A percentile compares a stretch with the other conserved stretches of the same genome.
phyloP scores from a whole-genome alignment of 1,139 yeast species.

The Arxiozyma bovina region DNA sequence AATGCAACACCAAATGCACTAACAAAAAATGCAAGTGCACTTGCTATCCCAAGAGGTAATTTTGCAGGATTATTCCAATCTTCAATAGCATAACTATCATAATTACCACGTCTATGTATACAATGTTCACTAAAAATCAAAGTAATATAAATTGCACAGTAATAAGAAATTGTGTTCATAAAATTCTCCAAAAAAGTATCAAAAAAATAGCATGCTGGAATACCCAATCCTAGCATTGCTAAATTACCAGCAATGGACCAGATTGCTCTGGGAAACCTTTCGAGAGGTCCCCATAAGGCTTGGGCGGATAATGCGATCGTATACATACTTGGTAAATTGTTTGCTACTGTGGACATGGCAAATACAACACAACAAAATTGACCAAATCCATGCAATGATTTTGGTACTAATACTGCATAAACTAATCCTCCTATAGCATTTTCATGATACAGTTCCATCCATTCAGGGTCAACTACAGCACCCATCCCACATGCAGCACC shows the following conservation, averaged over 20 bases:
- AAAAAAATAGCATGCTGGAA: conserved; percentile 77
- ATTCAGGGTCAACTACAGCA: conserved; percentile 33
- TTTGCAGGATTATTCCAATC: conserved; percentile 48
- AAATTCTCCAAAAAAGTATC: conserved; percentile 67
- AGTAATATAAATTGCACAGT: conserved; percentile 76
- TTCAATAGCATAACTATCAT: conserved; percentile 52
- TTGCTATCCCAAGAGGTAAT: conserved; percentile 72
- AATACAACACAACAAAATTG: conserved; percentile 82
- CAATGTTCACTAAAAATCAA: conserved; percentile 70
- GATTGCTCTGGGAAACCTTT: conserved; percentile 65
- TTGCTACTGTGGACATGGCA: conserved; percentile 78
- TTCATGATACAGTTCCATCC: conserved; percentile 37
- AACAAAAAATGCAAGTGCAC: conserved; percentile 64
- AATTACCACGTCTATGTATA: conserved; percentile 55
- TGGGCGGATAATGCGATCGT: conserved; percentile 84
- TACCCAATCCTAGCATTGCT: conserved; percentile 72
- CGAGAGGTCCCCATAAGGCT: conserved; percentile 66
- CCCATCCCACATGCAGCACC: conserved; percentile 89
- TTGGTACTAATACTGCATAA: conserved; percentile 64
- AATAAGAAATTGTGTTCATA: conserved; percentile 86
- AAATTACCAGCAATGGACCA: conserved; percentile 77
- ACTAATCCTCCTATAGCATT: conserved; percentile 72
- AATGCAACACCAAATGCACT: conserved; percentile 81
- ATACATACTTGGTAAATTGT: conserved; percentile 88
- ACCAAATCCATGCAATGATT: conserved; percentile 82